phyloP scores from a whole-genome alignment of 176 grass and related monocot species.

The Aegilops sharonensis region DNA sequence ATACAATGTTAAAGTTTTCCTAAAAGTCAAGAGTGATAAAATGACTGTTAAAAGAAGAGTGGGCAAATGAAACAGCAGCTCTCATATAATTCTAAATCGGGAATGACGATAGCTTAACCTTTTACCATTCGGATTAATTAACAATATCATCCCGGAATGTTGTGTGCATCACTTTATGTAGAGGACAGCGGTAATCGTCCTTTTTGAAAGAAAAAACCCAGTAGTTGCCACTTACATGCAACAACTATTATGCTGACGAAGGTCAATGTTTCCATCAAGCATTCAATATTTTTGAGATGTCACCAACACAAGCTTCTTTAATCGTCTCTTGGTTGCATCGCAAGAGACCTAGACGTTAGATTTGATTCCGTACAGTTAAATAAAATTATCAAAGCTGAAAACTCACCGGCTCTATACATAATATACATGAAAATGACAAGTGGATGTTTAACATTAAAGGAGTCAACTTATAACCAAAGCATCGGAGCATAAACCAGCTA shows the following conservation, averaged over 20 bases:
- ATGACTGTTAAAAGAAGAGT: neutral
- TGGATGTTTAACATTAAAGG: slow-evolving; percentile 34
- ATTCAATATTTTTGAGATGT: slow-evolving; percentile 36
- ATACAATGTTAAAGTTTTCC: neutral
- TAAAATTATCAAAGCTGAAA: neutral
- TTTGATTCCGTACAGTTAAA: slow-evolving; percentile 35
- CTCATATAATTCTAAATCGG: slow-evolving; percentile 38
- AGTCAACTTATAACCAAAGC: slow-evolving; percentile 31
- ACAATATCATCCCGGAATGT: neutral
- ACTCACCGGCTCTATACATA: slow-evolving; percentile 32
- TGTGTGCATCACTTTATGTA: too few species aligned
- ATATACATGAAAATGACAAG: slow-evolving; percentile 10
- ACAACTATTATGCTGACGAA: slow-evolving; percentile 38
- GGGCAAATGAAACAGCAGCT: slow-evolving; percentile 23
- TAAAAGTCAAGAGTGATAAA: neutral
- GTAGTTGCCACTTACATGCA: slow-evolving; percentile 30
- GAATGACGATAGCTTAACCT: slow-evolving; percentile 26
- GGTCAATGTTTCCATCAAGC: slow-evolving; percentile 62
- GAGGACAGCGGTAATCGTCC: too few species aligned
- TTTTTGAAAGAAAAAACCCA: neutral
- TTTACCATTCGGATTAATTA: slow-evolving; percentile 5
- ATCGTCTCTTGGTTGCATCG: neutral
- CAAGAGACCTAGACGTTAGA: slow-evolving; percentile 35
- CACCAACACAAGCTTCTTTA: slow-evolving; percentile 15
- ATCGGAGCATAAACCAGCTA: slow-evolving; percentile 36